Conservation (phyloP, 2,329 filamentous ascomycete genomes). For the Colletotrichum sp. region DNA sequence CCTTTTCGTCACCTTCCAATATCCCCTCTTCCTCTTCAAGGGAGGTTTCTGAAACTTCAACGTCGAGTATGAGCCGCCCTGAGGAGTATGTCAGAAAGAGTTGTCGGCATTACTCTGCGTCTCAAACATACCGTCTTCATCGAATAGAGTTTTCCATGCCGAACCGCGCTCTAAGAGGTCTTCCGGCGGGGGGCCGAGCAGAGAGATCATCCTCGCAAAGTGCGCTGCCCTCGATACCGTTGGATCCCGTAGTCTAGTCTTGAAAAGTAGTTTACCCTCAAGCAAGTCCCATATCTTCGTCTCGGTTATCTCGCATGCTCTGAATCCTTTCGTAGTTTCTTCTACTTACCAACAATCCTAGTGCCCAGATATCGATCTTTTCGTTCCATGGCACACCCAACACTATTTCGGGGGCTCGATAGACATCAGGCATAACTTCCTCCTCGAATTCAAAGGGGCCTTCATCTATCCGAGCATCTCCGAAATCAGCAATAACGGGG, state of each 20-base stretch:
- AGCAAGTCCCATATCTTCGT: conserved; percentile 35
- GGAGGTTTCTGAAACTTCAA: conserved; percentile 5
- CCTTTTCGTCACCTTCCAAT: conserved; percentile 23
- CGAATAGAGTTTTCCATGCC: conserved; percentile 24
- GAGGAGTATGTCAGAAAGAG: neutral
- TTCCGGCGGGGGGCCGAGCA: conserved; percentile 39
- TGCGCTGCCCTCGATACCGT: conserved; percentile 29
- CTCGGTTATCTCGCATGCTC: neutral
- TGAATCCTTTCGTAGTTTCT: neutral
- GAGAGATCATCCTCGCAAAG: conserved; percentile 39
- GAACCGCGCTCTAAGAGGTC: conserved; percentile 36
- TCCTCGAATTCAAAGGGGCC: conserved; percentile 20
- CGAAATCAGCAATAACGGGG: conserved; percentile 34
- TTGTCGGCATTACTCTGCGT: accelerated
- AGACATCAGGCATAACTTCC: conserved; percentile 36
- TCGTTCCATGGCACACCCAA: conserved; percentile 36
- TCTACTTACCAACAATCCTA: conserved; percentile 2
- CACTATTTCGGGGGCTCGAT: conserved; percentile 38
- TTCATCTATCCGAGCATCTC: conserved; percentile 30
- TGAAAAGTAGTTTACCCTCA: conserved; percentile 33
- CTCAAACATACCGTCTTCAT: conserved; percentile 21
- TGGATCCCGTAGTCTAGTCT: conserved; percentile 20
- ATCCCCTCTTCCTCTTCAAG: conserved; percentile 11
- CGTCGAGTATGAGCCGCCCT: neutral
- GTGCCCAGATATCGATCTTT: conserved; percentile 37